phyloP scores from a whole-genome alignment of 768 basidiomycete genomes.

The Rhizopogon rudus region DNA sequence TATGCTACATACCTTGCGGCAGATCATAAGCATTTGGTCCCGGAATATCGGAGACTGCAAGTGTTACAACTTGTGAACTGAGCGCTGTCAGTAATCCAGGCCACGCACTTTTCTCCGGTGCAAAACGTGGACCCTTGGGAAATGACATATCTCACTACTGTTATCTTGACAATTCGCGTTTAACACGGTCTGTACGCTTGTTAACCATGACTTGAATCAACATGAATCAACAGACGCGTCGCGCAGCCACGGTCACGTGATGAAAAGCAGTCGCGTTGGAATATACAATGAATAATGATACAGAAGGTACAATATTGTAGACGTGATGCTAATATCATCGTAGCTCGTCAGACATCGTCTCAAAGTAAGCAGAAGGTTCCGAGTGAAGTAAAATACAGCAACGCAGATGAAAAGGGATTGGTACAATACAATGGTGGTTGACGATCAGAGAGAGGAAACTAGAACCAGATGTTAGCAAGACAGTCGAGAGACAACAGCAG shows the following conservation, averaged over 20 bases:
- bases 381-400: no score
- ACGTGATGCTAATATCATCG: no score
- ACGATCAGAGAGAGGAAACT: no score
- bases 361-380: no score
- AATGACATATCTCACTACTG: slow-evolving; percentile 29
- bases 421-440: no score
- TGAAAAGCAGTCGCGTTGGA: slow-evolving; percentile 15
- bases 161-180: not conserved
- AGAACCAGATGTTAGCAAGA: no score
- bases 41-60: slow-evolving; percentile 38
- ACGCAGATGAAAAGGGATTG: no score
- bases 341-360: no score
- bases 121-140: slow-evolving; percentile 43
- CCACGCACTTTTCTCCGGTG: slow-evolving; percentile 32
- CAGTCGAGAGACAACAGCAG: no score
- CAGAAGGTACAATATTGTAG: no score
- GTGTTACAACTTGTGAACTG: not conserved
- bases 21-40: slow-evolving; percentile 47
- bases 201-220: slow-evolving; percentile 2
- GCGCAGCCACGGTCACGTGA: slow-evolving; percentile 15
- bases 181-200: not conserved
- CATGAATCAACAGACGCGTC: slow-evolving; percentile 16
- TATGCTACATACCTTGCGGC: slow-evolving; percentile 28
- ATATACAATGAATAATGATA: no score
- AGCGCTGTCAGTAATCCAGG: not conserved